These are phyloP conservation scores for Rhizomucor pusillus DNA, from an alignment of 371 early-diverging fungal genomes.

Conservation along the genomic window DNA sequence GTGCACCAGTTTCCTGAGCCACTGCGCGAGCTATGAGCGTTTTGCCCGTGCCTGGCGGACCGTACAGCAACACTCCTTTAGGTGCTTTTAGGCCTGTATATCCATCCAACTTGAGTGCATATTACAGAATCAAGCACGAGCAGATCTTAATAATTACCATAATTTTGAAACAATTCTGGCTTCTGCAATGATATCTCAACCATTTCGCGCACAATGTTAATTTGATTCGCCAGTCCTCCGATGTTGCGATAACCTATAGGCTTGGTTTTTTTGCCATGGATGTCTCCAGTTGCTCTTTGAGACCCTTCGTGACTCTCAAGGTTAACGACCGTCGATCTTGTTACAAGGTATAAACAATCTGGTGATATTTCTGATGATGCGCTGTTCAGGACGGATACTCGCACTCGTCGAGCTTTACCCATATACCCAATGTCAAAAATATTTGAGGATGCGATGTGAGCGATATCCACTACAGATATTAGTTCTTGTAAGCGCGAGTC, in stretches of 20 bases:
- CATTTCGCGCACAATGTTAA: slow-evolving; percentile 76
- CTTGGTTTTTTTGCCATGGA: neutral
- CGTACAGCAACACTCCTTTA: slow-evolving; percentile 89
- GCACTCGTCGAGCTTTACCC: neutral
- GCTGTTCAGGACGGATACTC: no score
- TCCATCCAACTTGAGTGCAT: slow-evolving; percentile 23
- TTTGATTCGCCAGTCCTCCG: slow-evolving; percentile 76
- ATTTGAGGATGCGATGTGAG: no score
- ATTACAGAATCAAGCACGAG: neutral
- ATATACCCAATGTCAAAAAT: neutral
- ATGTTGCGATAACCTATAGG: slow-evolving; percentile 47
- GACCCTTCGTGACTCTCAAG: no score
- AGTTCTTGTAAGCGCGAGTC: no score
- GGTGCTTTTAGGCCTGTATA: slow-evolving; percentile 70
- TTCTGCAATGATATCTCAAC: slow-evolving; percentile 83
- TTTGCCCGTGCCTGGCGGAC: slow-evolving; percentile 99
- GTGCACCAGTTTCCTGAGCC: slow-evolving; percentile 79
- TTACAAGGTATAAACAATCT: neutral
- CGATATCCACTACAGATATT: no score
- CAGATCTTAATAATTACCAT: slow-evolving; percentile 36
- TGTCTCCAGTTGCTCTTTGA: no score
- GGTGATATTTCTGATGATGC: no score
- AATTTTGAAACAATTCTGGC: slow-evolving; percentile 69
- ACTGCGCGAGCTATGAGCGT: slow-evolving; percentile 92
- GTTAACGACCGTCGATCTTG: neutral